phyloP scores from a whole-genome alignment of 495 filamentous ascomycete genomes.

The Neurospora tetrasperma region DNA sequence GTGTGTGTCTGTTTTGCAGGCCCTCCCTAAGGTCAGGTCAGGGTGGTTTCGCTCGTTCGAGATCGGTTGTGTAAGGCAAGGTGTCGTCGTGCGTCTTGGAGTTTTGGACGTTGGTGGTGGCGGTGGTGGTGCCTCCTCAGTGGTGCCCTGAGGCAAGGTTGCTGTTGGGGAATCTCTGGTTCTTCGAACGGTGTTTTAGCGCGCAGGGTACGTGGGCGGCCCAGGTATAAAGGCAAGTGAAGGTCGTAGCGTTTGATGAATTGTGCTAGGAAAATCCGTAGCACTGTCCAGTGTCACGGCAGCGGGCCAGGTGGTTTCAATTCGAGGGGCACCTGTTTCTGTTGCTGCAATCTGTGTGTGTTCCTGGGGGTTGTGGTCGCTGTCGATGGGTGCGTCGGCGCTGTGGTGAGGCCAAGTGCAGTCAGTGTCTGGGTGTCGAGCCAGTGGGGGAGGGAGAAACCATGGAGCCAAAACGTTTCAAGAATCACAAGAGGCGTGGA shows the following conservation, averaged over 20 bases:
- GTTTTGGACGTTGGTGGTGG: not conserved
- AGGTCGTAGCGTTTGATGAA: not conserved
- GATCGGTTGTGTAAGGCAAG: not conserved
- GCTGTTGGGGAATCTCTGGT: not conserved
- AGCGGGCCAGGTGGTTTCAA: slow-evolving; percentile 7
- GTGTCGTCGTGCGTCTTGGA: not conserved
- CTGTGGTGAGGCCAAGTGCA: not conserved
- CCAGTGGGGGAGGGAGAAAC: not conserved
- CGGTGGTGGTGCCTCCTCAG: not conserved
- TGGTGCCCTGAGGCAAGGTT: not conserved
- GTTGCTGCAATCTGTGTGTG: not conserved
- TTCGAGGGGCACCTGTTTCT: slow-evolving; percentile 6
- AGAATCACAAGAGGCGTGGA: slow-evolving; percentile 9
- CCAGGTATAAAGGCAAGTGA: not conserved
- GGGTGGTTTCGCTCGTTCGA: not conserved
- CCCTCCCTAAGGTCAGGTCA: not conserved
- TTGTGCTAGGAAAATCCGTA: not conserved
- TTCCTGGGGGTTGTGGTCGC: not conserved
- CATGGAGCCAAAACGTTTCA: slow-evolving; percentile 13
- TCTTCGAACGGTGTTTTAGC: slow-evolving; percentile 1
- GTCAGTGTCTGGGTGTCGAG: slow-evolving; percentile 12
- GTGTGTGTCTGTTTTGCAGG: not conserved
- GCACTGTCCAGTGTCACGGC: not conserved
- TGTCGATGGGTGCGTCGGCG: not conserved
- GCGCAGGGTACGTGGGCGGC: not conserved